Evolutionary conservation across 1,284 basidiomycete genomes (phyloP), one percentile per base, ranked within the genome.

Genomic region (Neotropicomus parvogracilis): DNA sequence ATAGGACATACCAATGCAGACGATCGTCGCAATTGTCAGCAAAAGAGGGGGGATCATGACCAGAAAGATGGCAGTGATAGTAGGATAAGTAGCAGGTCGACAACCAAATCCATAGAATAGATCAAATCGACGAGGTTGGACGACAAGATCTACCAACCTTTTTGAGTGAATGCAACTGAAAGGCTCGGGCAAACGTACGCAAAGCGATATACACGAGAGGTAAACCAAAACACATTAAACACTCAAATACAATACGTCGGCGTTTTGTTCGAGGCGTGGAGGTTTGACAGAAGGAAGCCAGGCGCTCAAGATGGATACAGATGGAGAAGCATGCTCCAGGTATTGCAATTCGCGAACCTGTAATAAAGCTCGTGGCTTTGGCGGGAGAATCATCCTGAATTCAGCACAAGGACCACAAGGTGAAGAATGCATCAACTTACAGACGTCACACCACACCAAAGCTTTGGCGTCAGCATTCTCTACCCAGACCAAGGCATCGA

Each of bases 41-140:
- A 79, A 31, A 21, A 83, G 59, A 4, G 79, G 81, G 6, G 81
- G 81, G 20, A 80, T 53, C 75, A 76, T 81, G 44, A 85, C 71
- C 36, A 88, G 55, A 44, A 80, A 62, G 50, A 84, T 62, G 0
- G 77, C 71, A 9, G 75, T 62, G 2, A 72, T 55, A 3, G 82
- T 80, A 40, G 74, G 71, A 59, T 81, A 79, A 13, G 76, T 73
- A 0, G 83, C 73, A 1, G 83, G 74, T 32, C 72, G 70, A 63
- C 87, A 89, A 13, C 86, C 87, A 53, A 79, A 76, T 51, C 80
- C 73, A 59, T 79, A 66, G 40, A 77, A 65, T 45, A 90, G 68
- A 63, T 85, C 79, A 65, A 86, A 89, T 40, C 87, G 78, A 65
- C 80, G 78, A 50, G 80, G 78, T 63, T 89, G 87, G 14, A 79